Conservation (phyloP, 78 protist species). For the Dictyostelium firmibasis region DNA sequence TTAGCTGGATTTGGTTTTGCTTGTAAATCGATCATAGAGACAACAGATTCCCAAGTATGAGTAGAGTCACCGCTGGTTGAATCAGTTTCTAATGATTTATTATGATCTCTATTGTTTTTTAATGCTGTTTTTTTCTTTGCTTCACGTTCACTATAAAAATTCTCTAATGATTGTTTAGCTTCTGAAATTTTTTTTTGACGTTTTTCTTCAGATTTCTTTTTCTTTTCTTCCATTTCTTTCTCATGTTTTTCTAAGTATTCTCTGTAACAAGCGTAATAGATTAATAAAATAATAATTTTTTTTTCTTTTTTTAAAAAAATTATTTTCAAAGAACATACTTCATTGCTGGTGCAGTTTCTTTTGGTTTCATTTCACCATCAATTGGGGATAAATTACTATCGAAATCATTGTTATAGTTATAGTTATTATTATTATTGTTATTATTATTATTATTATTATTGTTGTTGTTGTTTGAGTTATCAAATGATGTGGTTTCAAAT, state of each 20-base stretch:
- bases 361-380: conserved; percentile 9
- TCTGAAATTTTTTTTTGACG: conserved; percentile 40
- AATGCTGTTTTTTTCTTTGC: conserved; percentile 56
- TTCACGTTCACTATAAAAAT: conserved; percentile 51
- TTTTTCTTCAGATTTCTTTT: conserved; percentile 53
- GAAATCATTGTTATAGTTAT: background rate
- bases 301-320: background rate
- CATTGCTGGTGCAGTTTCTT: conserved; percentile 43
- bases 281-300: background rate
- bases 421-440: background rate
- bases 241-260: conserved; percentile 54
- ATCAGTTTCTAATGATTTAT: conserved; percentile 36
- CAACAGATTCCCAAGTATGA: conserved; percentile 61
- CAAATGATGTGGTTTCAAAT: background rate
- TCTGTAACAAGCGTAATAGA: background rate
- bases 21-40: conserved; percentile 55
- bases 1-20: conserved; percentile 24
- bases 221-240: conserved; percentile 40
- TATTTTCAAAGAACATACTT: conserved; percentile 1
- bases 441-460: background rate
- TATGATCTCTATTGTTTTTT: conserved; percentile 67
- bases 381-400: background rate
- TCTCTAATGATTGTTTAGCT: conserved; percentile 60
- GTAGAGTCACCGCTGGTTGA: background rate
- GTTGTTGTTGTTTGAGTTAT: background rate